A percentile compares a stretch with the other conserved stretches of the same genome.
These are phyloP conservation scores for Alternaria gansuensis DNA, from an alignment of 2,329 filamentous ascomycete species.

Conservation along the genomic window DNA sequence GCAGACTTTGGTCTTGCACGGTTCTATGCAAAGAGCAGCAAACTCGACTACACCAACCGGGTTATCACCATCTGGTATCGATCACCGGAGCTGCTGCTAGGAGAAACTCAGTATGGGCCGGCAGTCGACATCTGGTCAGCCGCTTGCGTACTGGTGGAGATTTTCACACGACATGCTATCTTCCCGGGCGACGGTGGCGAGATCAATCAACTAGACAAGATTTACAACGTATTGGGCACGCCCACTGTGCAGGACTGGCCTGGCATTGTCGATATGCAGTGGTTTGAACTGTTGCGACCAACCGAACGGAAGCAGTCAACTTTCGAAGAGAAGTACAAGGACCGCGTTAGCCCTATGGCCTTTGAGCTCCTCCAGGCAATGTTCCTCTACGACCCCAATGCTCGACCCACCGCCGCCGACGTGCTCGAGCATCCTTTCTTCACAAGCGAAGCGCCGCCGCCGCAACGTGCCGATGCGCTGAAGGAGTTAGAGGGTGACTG, in stretches of 20 bases:
- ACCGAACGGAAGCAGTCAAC: conserved; percentile 74
- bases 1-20: conserved; percentile 96
- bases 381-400: conserved; percentile 87
- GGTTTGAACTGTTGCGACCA: conserved; percentile 92
- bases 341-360: conserved; percentile 78
- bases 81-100: conserved; percentile 90
- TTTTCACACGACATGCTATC: conserved; percentile 91
- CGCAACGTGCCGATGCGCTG: conserved; percentile 83
- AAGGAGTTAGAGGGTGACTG: conserved; percentile 88
- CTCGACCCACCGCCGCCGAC: conserved; percentile 82
- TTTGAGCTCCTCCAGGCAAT: conserved; percentile 84
- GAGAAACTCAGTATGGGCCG: conserved; percentile 94
- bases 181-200: conserved; percentile 97
- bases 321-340: conserved; percentile 84
- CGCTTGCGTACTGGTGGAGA: conserved; percentile 94
- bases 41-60: conserved; percentile 96
- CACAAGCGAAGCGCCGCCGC: conserved; percentile 76
- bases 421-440: conserved; percentile 92
- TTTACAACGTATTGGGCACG: conserved; percentile 91
- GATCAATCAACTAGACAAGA: conserved; percentile 93
- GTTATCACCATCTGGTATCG: conserved; percentile 99
- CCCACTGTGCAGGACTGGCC: conserved; percentile 88
- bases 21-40: conserved; percentile 91
- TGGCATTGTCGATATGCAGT: conserved; percentile 88
- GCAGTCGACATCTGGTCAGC: conserved; percentile 98